Percentiles rank a stretch among this genome's conserved stretches.
Evolutionary conservation across 169 alveolate genomes (phyloP).

Genomic region (Neospora caninum): DNA sequence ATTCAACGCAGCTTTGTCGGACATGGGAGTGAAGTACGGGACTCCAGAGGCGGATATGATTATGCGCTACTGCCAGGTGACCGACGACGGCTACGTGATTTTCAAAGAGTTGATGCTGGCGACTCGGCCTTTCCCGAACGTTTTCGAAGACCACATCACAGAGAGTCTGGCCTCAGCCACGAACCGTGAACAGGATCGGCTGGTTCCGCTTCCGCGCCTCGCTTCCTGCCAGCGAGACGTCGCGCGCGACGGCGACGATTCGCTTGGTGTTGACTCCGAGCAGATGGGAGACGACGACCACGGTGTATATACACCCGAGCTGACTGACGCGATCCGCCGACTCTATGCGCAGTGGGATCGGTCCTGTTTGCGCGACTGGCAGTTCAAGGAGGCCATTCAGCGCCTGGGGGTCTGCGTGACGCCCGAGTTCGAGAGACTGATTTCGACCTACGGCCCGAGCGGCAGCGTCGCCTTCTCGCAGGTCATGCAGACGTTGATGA

Average conservation of each 20-base stretch:
- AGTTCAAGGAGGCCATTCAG: constrained; percentile 35
- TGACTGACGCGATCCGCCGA: constrained; percentile 40
- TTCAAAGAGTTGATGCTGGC: constrained; percentile 48
- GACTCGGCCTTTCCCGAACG: background rate
- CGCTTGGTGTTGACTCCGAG: background rate
- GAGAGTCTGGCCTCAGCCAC: background rate
- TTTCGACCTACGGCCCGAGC: constrained; percentile 52
- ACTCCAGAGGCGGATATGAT: constrained; percentile 55
- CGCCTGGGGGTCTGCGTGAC: background rate
- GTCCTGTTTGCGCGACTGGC: constrained; percentile 45
- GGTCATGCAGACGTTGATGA: constrained; percentile 63
- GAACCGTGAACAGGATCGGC: background rate
- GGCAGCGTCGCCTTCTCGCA: constrained; percentile 61
- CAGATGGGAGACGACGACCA: background rate
- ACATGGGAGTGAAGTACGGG: constrained; percentile 44
- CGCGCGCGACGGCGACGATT: background rate
- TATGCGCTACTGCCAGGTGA: constrained; percentile 53
- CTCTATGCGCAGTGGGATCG: constrained; percentile 63
- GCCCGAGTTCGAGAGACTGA: constrained; percentile 45
- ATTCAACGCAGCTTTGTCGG: constrained; percentile 21
- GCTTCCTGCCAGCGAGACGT: background rate
- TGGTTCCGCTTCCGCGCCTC: background rate
- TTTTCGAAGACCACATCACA: constrained; percentile 40
- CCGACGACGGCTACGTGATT: constrained; percentile 56
- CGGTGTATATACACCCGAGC: constrained; percentile 33